Conservation (phyloP, 225 moss, liverwort and hornwort species). For the Sphagnum tenellum region DNA sequence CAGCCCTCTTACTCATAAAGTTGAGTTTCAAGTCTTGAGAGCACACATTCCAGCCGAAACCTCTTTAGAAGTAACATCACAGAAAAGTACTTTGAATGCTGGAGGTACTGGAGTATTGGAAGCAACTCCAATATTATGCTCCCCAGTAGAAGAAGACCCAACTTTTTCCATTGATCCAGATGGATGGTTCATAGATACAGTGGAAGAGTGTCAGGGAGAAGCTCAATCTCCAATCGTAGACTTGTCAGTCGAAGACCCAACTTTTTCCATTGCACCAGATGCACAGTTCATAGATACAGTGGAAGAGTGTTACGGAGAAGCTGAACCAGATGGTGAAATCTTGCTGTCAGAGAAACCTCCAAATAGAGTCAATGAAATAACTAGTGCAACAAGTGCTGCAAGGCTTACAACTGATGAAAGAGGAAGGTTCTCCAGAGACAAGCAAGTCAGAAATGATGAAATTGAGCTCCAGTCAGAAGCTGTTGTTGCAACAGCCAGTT, state of each 20-base stretch:
- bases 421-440: background rate
- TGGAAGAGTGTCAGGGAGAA: background rate
- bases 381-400: no score
- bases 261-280: background rate
- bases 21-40: slow-evolving; percentile 14
- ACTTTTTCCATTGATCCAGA: background rate
- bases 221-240: slow-evolving; percentile 17
- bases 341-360: no score
- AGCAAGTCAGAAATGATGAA: background rate
- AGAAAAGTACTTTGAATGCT: background rate
- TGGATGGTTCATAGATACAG: background rate
- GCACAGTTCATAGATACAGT: background rate
- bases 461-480: background rate
- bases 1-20: slow-evolving; percentile 12
- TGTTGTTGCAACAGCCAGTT: background rate
- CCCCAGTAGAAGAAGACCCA: slow-evolving; percentile 17
- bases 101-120: slow-evolving; percentile 11
- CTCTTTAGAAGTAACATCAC: slow-evolving; percentile 4
- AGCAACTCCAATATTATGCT: slow-evolving; percentile 31
- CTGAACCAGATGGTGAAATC: no score
- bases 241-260: slow-evolving; percentile 23
- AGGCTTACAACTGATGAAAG: no score
- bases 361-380: no score
- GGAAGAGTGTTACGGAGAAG: background rate
- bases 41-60: background rate